These are phyloP conservation scores for Paulownia fortunei DNA, from an alignment of 257 asterid species.

Conservation along the genomic window DNA sequence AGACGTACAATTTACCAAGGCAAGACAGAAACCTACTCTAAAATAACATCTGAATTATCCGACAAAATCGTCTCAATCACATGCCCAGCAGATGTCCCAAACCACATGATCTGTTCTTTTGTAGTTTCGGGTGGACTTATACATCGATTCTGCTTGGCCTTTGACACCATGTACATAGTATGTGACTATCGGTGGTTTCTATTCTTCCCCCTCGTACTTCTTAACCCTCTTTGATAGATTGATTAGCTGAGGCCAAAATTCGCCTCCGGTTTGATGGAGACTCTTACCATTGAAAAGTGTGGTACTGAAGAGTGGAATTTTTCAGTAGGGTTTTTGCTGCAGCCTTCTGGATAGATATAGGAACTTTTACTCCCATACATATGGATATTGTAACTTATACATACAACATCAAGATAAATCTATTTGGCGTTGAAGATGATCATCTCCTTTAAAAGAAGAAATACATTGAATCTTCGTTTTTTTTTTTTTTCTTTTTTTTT, in stretches of 20 bases:
- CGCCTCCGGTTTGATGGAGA: slow-evolving; percentile 17
- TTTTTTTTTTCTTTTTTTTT: too few relatives aligned
- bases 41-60: slow-evolving; percentile 30
- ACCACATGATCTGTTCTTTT: background rate
- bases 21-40: slow-evolving; percentile 60
- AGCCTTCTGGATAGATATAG: background rate
- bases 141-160: background rate
- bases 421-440: background rate
- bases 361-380: background rate
- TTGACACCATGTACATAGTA: slow-evolving; percentile 14
- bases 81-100: background rate
- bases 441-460: too few relatives aligned
- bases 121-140: background rate
- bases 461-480: too few relatives aligned
- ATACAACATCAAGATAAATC: background rate
- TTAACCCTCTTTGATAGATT: background rate
- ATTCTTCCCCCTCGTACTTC: background rate
- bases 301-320: background rate
- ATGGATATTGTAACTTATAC: background rate
- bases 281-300: background rate
- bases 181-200: background rate
- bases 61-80: background rate
- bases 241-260: background rate
- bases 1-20: slow-evolving; percentile 70
- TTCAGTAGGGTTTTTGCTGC: background rate